Base-by-base conservation (phyloP, 2,329 filamentous ascomycete genomes). In the Claviceps citrina region DNA sequence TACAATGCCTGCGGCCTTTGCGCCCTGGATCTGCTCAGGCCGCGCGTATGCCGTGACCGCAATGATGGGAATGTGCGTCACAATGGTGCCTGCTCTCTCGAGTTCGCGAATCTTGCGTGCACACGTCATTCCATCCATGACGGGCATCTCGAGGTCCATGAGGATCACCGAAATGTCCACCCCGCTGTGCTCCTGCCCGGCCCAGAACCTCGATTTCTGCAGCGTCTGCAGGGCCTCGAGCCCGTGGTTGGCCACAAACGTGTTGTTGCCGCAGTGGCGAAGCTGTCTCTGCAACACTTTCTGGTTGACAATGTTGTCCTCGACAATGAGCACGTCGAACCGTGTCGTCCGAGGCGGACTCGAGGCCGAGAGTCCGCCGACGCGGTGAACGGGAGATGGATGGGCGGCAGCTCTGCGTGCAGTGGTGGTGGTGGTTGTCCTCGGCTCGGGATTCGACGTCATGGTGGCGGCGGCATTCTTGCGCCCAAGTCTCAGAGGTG, bases 81-180 rank as follows among this genome's bases (percentile, higher is more conserved):
- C 64, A 36, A 83, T 70, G 25, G 67, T 71, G 16, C 75, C 74
- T 39, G 73, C 65, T 36, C 60, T 62, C 54, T 87, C 80, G 15
- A 83, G 63, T 44, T 79, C 70, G 15, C 83, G 70, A 39, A 89
- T 85, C 44, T 65, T 71, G 31, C 70, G 67, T 10, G 81, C 77
- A 46, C 81, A 84, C 2, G 79, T 80, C 57, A 83, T 73, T 27
- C 83, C 83, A 50, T 87, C 81, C 82, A 86, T 86, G 32, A 85
- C 70, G 1, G 82, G 82, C 82, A 87, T 87, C 51, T 86, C 81
- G 36, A 85, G 66, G 52, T 87, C 83, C 81, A 87, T 85, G 5
- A 87, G 58, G 10, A 87, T 77, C 34, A 85, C 67, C 7, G 75
- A 74, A 19, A 83, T 67, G 36, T 76, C 68, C 7, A 66, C 58